Base-by-base conservation (phyloP, 345 rosid genomes). In the Salix caprea region DNA sequence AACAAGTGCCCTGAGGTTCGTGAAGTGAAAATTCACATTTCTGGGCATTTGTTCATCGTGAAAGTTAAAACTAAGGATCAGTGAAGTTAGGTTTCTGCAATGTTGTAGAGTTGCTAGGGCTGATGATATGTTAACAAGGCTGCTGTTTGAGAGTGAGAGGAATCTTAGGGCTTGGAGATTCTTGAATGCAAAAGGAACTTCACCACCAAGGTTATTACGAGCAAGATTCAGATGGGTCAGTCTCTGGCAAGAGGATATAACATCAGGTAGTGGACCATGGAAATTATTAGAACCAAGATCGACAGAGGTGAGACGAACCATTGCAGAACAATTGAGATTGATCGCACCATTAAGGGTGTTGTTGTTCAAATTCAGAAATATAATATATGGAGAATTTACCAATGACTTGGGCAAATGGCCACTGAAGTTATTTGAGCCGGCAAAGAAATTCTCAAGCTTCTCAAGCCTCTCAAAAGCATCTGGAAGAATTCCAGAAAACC, bases 271-370 rank as follows among this genome's bases (percentile, higher is more conserved):
- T 0, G 72, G 54, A 39, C 85, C 82, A 18, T 32, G 39, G 60
- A 83, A 81, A 15, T 72, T n/a, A 67, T 86, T 86, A 39, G 74
- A 52, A 16, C 72, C 62, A 24, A 83, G 75, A 65, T 36, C 12
- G 54, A 83, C 73, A 5, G 54, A 71, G 28, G 5, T 24, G 13
- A 86, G 60, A 65, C 15, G 71, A 37, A 32, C 24, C 83, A 83
- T 81, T 48, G 85, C 78, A 42, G 88, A 81, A 50, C 88, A 83
- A n/a, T 83, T 79, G 32, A 86, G 7, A 42, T 61, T 67, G 16
- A 83, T 65, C 0, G 70, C 75, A 72, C 83, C 86, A 36, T 24
- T 6, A 6, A 83, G 69, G 52, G 75, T 50, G 70, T 83, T 83
- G 42, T 79, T 79, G 40, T 2, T 9, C 37, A 83, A 62, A 75